Base-by-base conservation (phyloP, 2,329 filamentous ascomycete genomes). In the Claviceps cyperi region DNA sequence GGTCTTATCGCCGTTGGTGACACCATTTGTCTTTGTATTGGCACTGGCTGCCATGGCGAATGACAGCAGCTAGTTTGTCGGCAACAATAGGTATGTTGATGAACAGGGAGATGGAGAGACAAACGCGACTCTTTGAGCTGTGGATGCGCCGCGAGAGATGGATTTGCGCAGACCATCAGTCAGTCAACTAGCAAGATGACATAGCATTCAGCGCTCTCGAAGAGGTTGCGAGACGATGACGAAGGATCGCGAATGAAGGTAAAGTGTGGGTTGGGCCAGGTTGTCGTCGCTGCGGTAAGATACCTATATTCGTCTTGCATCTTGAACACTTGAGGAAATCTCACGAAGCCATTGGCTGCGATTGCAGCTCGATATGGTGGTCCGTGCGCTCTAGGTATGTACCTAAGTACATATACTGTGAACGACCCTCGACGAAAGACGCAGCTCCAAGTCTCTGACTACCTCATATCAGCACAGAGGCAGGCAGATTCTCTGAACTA, bases 1-100 rank as follows among this genome's bases (percentile, higher is more conserved):
- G 46, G 57, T 43, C 24, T 60, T 55, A 49, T 65, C 58, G 51
- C 69, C 70, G 54, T 73, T 70, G 44, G 61, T 57, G 40, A 62
- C 61, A 50, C 72, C 72, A 51, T 74, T 73, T 51, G 65, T 56
- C 55, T 66, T 59, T 54, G 70, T 70, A 55, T 74, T 74, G 47
- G 67, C 65, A 17, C 62, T 54, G 38, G 65, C 56, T 37, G 70
- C 62, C 73, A 75, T 76, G 46, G 46, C 57, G 58, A 60, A 67
- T 50, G 36, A 28, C 9, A 47, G 41, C 17, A 48, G 22, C 39
- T 21, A 43, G 24, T 32, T 32, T 45, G 21, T 46, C 13, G 48
- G 21, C 19, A 28, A 39, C 7, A 32, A 36, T n/a, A 24, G 14
- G 36, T 17, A 24, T 17, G 36, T 17, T 8, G 50, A 44, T 43